Base-by-base conservation (phyloP, 2,329 filamentous ascomycete species). In the Xylariaceae sp. region DNA sequence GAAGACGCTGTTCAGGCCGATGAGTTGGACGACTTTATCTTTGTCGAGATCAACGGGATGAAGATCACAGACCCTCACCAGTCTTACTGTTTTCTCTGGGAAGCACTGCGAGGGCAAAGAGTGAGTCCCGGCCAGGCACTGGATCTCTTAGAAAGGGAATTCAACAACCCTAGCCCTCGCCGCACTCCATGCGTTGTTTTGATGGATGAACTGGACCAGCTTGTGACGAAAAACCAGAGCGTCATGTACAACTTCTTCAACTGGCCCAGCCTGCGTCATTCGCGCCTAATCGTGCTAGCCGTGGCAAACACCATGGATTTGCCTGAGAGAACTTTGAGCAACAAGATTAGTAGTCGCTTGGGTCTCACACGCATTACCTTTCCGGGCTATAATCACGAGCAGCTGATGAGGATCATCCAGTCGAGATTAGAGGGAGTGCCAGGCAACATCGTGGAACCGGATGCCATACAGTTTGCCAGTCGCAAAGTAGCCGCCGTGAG, bases 161-260 rank as follows among this genome's bases (percentile, higher is more conserved):
- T 99, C 72, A 93, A 86, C 59, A 88, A 92, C 60, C 94, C 95
- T 0, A 95, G 88, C 60, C 94, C 94, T 23, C 85, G 94, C 54
- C 84, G 94, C 61, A 91, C 96, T 4, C 94, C 95, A 1, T 97
- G 93, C 71, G 94, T 99, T 11, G 94, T 99, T 1, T 77, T 99
- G 54, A 99, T 99, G 94, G 94, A 99, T 70, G 94, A 99, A 75
- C 82, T 99, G 52, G 94, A 99, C 72, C 94, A 99, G 75, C 83
- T 99, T 6, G 95, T 99, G 4, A 99, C 94, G 10, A 94, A 93
- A 71, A 97, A 96, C 69, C 95, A 99, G 73, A 93, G 90, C n/a
- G 94, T 99, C 75, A 99, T 99, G 94, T 99, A 99, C 78, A 99
- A 99, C 74, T 99, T 99, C 75, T 99, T 99, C 82, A 99, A 99